A percentile compares a stretch with the other conserved stretches of the same genome.
Evolutionary conservation across 768 basidiomycete genomes (phyloP).

Genomic region (Trametes cingulata): DNA sequence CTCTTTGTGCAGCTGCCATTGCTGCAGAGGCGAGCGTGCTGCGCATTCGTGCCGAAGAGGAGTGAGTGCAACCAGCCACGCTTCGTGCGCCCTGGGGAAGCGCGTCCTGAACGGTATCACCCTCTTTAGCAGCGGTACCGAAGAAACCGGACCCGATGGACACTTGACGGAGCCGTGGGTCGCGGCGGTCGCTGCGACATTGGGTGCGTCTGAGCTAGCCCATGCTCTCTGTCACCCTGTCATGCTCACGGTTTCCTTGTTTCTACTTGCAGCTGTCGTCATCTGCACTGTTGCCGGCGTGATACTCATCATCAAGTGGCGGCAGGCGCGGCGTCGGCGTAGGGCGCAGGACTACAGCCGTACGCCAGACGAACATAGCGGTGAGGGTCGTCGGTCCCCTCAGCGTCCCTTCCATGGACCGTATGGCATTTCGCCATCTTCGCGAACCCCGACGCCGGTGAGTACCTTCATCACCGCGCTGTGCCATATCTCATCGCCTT

Average conservation of each 20-base stretch:
- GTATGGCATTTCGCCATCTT: constrained; percentile 10
- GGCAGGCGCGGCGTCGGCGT: constrained; percentile 12
- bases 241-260: no score
- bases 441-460: constrained; percentile 15
- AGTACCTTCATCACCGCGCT: neutral
- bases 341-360: neutral
- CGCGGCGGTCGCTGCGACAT: constrained; percentile 29
- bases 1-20: neutral
- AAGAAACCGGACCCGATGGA: constrained; percentile 17
- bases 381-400: neutral
- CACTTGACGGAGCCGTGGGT: constrained; percentile 33
- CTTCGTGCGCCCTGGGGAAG: neutral
- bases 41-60: neutral
- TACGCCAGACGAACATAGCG: neutral
- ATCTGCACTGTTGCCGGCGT: constrained; percentile 7
- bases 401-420: constrained; percentile 10
- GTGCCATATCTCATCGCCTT: neutral
- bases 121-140: neutral
- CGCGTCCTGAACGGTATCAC: neutral
- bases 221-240: no score
- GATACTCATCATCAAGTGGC: constrained; percentile 12
- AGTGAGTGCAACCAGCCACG: neutral
- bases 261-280: constrained; percentile 16
- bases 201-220: constrained; percentile 29
- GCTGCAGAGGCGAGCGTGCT: neutral